These are phyloP conservation scores for Leptomonas seymouri DNA, from an alignment of 208 protist species.

Conservation along the genomic window DNA sequence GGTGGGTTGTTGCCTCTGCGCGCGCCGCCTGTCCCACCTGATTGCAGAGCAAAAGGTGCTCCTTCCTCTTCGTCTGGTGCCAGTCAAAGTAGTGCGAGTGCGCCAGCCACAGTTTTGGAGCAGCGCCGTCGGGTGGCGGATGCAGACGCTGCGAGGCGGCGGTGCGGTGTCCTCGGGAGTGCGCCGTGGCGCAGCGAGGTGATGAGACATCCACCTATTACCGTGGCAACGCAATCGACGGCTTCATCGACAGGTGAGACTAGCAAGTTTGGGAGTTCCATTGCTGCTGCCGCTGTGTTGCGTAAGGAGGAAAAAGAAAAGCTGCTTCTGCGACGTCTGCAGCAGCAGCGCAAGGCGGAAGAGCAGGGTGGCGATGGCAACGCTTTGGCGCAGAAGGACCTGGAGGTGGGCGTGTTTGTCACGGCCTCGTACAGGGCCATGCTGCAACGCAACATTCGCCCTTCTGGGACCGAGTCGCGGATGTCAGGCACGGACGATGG, in stretches of 20 bases:
- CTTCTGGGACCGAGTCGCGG: not conserved
- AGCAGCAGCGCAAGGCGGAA: constrained; percentile 50
- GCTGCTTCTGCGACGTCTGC: constrained; percentile 41
- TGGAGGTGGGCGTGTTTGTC: constrained; percentile 77
- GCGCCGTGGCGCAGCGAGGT: constrained; percentile 20
- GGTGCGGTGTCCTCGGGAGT: not conserved
- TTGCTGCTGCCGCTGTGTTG: constrained; percentile 49
- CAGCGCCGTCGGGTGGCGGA: constrained; percentile 32
- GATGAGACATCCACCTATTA: not conserved
- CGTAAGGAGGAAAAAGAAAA: constrained; percentile 53
- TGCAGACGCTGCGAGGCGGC: constrained; percentile 13
- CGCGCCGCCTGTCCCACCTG: constrained; percentile 10
- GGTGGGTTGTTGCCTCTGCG: constrained; percentile 9
- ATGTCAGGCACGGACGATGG: not conserved
- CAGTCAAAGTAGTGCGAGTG: not conserved
- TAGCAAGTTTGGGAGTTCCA: constrained; percentile 62
- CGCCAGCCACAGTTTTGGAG: constrained; percentile 16
- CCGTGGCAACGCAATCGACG: not conserved
- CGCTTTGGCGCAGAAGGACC: constrained; percentile 56
- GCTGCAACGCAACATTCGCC: constrained; percentile 43
- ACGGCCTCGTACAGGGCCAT: constrained; percentile 61
- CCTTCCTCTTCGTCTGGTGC: not conserved
- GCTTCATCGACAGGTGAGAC: not conserved
- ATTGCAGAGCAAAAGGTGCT: not conserved
- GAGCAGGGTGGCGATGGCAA: constrained; percentile 31